These are phyloP conservation scores for Fusarium clavum DNA, from an alignment of 2,329 filamentous ascomycete species.

Conservation along the genomic window DNA sequence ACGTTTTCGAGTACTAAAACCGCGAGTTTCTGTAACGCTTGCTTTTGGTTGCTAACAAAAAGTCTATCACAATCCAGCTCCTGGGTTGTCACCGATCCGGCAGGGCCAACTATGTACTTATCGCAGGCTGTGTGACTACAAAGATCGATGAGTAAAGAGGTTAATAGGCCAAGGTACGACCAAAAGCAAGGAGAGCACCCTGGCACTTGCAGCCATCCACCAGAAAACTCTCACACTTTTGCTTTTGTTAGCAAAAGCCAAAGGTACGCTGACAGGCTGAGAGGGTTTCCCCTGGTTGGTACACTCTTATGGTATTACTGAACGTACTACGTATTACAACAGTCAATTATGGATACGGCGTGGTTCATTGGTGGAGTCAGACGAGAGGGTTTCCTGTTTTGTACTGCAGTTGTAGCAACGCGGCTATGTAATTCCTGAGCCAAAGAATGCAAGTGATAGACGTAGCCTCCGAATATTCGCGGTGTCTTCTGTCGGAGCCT, in stretches of 20 bases:
- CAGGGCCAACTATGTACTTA: slow-evolving; percentile 4
- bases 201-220: neutral
- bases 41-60: neutral
- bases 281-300: neutral
- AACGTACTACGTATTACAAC: neutral
- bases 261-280: slow-evolving; percentile 2
- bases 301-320: neutral
- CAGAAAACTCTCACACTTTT: slow-evolving; percentile 4
- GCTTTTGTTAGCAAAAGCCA: neutral
- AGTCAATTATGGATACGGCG: neutral
- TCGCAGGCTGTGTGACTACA: slow-evolving; percentile 1
- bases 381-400: slow-evolving; percentile 19
- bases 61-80: neutral
- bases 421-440: neutral
- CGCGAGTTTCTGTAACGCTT: neutral
- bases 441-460: neutral
- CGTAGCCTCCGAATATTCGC: neutral
- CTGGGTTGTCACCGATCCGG: neutral
- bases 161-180: neutral
- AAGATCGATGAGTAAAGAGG: neutral
- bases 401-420: neutral
- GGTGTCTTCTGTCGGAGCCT: neutral
- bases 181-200: neutral
- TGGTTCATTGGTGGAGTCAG: slow-evolving; percentile 6
- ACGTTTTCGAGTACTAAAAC: neutral